Percentiles rank a stretch among this genome's conserved stretches.
Conservation (phyloP, 192 early-diverging fungal genomes). For the Coemansia sp. region DNA sequence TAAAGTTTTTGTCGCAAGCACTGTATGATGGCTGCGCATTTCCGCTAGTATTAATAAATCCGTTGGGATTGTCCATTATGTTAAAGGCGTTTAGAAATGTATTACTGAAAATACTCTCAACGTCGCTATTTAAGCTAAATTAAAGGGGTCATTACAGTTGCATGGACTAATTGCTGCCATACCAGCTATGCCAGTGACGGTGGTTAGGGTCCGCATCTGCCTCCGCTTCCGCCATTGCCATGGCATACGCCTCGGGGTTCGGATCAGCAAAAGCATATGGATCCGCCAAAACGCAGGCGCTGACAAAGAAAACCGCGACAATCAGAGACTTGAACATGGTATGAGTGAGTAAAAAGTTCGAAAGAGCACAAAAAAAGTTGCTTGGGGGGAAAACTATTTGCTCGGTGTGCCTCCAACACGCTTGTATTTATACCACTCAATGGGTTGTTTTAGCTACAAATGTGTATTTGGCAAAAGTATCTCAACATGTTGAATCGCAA, state of each 20-base stretch:
- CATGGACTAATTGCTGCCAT: neutral
- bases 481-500: neutral
- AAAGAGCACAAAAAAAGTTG: neutral
- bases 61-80: too few species aligned
- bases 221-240: neutral
- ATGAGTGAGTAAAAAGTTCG: neutral
- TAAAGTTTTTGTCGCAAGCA: neutral
- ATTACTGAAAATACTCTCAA: neutral
- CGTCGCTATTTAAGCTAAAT: neutral
- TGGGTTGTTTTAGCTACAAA: neutral
- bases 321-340: neutral
- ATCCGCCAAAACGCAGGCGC: neutral
- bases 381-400: neutral
- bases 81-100: too few species aligned
- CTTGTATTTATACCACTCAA: neutral
- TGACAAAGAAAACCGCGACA: neutral
- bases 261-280: neutral
- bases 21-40: neutral
- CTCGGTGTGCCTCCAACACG: neutral
- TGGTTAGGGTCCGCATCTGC: neutral
- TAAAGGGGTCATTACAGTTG: neutral
- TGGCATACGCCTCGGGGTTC: neutral
- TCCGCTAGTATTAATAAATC: neutral
- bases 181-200: neutral
- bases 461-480: neutral